Evolutionary conservation across 2,329 filamentous ascomycete genomes (phyloP).

Genomic region (Balansia obtecta): DNA sequence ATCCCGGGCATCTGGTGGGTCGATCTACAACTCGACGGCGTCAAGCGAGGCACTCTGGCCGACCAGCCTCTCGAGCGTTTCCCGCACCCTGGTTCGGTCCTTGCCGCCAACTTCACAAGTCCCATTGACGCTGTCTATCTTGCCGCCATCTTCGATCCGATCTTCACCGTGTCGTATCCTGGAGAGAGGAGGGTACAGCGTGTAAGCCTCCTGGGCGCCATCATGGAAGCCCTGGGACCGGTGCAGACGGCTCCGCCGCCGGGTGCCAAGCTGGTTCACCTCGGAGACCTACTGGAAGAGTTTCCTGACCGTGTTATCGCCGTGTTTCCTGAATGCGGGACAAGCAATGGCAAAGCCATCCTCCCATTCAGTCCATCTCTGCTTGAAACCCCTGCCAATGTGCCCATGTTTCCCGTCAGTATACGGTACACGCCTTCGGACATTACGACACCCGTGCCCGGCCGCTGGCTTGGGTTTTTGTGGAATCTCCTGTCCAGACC

Average conservation of each 20-base stretch:
- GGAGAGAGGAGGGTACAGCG: conserved; percentile 58
- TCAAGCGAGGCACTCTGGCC: conserved; percentile 78
- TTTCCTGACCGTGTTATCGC: conserved; percentile 68
- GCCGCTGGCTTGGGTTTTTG: conserved; percentile 58
- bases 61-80: conserved; percentile 62
- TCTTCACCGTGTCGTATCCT: conserved; percentile 83
- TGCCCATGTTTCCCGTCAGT: conserved; percentile 81
- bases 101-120: conserved; percentile 83
- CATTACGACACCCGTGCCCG: conserved; percentile 80
- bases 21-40: conserved; percentile 93
- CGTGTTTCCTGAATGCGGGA: conserved; percentile 87
- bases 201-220: conserved; percentile 64
- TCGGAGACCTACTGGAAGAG: conserved; percentile 49
- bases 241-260: conserved; percentile 36
- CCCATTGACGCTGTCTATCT: conserved; percentile 91
- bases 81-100: conserved; percentile 67
- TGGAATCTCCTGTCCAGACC: conserved; percentile 79
- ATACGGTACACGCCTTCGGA: conserved; percentile 81
- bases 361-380: conserved; percentile 72
- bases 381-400: conserved; percentile 49
- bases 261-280: conserved; percentile 40
- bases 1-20: conserved; percentile 97
- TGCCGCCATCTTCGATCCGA: conserved; percentile 87
- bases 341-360: conserved; percentile 86
- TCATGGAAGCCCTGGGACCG: conserved; percentile 57